Evolutionary conservation across 202 grass and related monocot species (phyloP), one percentile per base, ranked within the genome.

Genomic region (Panicum virgatum): DNA sequence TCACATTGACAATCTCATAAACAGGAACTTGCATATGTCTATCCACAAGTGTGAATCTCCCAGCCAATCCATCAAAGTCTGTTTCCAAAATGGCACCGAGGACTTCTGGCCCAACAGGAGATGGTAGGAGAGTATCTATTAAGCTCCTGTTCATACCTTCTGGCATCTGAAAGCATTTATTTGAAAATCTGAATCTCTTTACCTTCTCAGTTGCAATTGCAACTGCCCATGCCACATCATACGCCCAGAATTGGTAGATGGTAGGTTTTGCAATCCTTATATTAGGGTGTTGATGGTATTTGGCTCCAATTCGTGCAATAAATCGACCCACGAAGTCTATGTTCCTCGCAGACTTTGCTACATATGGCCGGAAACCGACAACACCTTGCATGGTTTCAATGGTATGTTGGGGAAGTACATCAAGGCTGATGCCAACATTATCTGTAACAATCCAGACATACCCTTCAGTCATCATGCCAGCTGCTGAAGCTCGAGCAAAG

Each of bases 371-470:
- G 48, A 94, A 68, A 14, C 78, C 72, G 3, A 93, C 47, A 42
- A 86, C 64, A 13, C 91, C 91, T 18, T 86, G 85, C 83, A 90
- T 94, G 40, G 2, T 79, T 53, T 53, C 45, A 38, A 53, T 79
- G 62, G 46, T 25, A 19, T 40, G 12, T 7, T 66, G 12, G 13
- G 62, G 76, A 26, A 79, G 61, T 45, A 66, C 76, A 66, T 79
- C 76, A 66, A 79, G 45, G 62, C 16, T 40, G 39, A 32, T 18
- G 37, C 71, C 76, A 18, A 90, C 13, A 57, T 37, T 75, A 43
- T 83, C 76, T 8, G 88, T 94, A 45, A 83, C 64, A 36, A 94
- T 86, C 88, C 91, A 94, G 0, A 76, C 79, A 38, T 90, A 88
- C 5, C 80, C 88, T 1, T 83, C 63, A 12, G 57, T 48, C 79